Evolutionary conservation across 2,329 filamentous ascomycete species (phyloP).

Genomic region (Claviceps cyperi): DNA sequence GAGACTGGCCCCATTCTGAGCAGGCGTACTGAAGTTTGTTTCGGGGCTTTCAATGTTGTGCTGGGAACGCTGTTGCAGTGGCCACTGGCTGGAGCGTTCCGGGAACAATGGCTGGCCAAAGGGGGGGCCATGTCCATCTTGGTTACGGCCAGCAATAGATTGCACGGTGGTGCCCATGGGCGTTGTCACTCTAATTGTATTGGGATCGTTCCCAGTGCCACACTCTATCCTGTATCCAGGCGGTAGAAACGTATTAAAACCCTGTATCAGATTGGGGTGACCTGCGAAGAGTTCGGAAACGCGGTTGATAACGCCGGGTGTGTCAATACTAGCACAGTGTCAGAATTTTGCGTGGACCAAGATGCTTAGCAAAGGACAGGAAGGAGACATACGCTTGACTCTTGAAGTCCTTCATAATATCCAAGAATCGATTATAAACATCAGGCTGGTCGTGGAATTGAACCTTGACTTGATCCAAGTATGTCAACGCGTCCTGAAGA

Average conservation of each 20-base stretch:
- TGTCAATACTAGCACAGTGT: constrained; percentile 58
- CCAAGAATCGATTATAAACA: constrained; percentile 90
- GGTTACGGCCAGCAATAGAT: constrained; percentile 51
- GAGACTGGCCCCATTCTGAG: constrained; percentile 32
- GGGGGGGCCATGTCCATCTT: constrained; percentile 27
- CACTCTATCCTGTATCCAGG: constrained; percentile 96
- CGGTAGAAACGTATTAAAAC: constrained; percentile 95
- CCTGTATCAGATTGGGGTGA: constrained; percentile 88
- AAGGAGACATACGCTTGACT: constrained; percentile 63
- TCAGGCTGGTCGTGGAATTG: constrained; percentile 94
- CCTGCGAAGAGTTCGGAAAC: constrained; percentile 93
- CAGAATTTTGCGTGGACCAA: constrained; percentile 64
- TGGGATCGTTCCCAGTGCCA: constrained; percentile 82
- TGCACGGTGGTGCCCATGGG: constrained; percentile 95
- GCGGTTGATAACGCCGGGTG: constrained; percentile 89
- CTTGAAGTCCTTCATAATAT: constrained; percentile 99
- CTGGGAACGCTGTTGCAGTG: constrained; percentile 38
- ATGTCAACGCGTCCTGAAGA: constrained; percentile 61
- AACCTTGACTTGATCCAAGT: constrained; percentile 95
- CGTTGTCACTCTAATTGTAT: constrained; percentile 91
- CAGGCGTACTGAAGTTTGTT: constrained; percentile 43
- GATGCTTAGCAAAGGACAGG: neutral
- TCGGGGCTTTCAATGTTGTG: constrained; percentile 50
- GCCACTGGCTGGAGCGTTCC: constrained; percentile 38
- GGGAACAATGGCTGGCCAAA: constrained; percentile 31